phyloP scores from a whole-genome alignment of 768 basidiomycete genomes.

The Pleurotus sapidus region DNA sequence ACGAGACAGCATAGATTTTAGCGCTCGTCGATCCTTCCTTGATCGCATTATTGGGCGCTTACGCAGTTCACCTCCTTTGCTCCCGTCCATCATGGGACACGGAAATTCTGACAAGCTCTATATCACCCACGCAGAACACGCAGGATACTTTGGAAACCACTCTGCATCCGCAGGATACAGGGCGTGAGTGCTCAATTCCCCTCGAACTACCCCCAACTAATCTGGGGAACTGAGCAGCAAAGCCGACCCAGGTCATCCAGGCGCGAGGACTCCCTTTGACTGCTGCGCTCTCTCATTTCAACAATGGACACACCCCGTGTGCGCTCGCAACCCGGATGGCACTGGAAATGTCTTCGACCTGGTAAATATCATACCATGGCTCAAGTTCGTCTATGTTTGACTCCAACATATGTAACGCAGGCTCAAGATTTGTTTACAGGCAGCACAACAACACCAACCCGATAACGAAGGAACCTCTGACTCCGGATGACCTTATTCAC shows the following conservation, averaged over 20 bases:
- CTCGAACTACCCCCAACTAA: constrained; percentile 6
- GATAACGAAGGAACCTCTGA: constrained; percentile 68
- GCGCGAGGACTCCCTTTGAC: constrained; percentile 76
- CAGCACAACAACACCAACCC: constrained; percentile 82
- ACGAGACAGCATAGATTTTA: not conserved
- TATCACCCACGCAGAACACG: constrained; percentile 86
- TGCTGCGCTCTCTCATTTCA: constrained; percentile 91
- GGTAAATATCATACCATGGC: constrained; percentile 91
- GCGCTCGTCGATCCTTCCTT: too few species aligned
- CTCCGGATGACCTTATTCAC: constrained; percentile 72
- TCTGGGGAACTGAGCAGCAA: constrained; percentile 42
- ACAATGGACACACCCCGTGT: constrained; percentile 86
- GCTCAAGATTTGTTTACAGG: constrained; percentile 33
- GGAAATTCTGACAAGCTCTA: constrained; percentile 86
- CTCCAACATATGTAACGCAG: too few species aligned
- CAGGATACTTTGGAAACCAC: constrained; percentile 78
- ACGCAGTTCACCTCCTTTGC: not conserved
- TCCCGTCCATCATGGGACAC: constrained; percentile 63
- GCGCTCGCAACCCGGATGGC: constrained; percentile 78
- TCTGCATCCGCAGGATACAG: constrained; percentile 75
- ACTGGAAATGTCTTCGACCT: constrained; percentile 84
- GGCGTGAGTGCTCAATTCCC: constrained; percentile 40
- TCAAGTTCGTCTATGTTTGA: constrained; percentile 58
- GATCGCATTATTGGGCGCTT: not conserved
- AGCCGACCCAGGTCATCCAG: constrained; percentile 62